A percentile compares a stretch with the other conserved stretches of the same genome.
phyloP scores from a whole-genome alignment of 192 early-diverging fungal species.

The Backusella macrospora region DNA sequence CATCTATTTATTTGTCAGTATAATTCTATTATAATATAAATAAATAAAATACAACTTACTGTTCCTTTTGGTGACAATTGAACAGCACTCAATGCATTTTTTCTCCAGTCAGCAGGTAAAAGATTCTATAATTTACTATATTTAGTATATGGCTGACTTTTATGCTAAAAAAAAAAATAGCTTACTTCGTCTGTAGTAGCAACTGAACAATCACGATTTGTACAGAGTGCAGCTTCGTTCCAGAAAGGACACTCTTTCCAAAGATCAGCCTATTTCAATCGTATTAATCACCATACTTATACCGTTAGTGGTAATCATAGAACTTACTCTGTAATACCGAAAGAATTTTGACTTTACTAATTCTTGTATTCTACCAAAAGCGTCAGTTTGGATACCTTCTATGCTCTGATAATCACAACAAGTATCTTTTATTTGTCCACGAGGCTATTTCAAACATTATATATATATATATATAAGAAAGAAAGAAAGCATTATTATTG shows the following conservation, averaged over 20 bases:
- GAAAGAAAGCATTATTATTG: not conserved
- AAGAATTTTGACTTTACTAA: constrained; percentile 90
- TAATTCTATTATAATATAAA: too few relatives aligned
- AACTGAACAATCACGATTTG: constrained; percentile 84
- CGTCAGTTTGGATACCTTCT: constrained; percentile 73
- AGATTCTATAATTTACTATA: constrained; percentile 28
- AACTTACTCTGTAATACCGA: constrained; percentile 81
- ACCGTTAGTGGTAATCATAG: too few relatives aligned
- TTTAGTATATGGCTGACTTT: too few relatives aligned
- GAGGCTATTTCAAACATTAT: constrained; percentile 38
- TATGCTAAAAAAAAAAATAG: too few relatives aligned
- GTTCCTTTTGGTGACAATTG: constrained; percentile 62
- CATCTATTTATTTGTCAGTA: constrained; percentile 48
- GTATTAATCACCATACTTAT: not conserved
- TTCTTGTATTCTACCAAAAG: constrained; percentile 67
- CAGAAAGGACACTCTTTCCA: constrained; percentile 91
- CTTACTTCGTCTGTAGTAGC: constrained; percentile 73
- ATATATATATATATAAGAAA: not conserved
- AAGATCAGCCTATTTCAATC: constrained; percentile 67
- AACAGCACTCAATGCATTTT: constrained; percentile 69
- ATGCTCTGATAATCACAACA: constrained; percentile 76
- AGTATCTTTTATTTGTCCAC: constrained; percentile 61
- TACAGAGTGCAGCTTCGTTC: constrained; percentile 81
- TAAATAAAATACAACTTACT: constrained; percentile 33
- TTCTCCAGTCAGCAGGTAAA: constrained; percentile 55